Conservation (phyloP, 1,284 basidiomycete genomes). For the Laetiporus sulphureus region DNA sequence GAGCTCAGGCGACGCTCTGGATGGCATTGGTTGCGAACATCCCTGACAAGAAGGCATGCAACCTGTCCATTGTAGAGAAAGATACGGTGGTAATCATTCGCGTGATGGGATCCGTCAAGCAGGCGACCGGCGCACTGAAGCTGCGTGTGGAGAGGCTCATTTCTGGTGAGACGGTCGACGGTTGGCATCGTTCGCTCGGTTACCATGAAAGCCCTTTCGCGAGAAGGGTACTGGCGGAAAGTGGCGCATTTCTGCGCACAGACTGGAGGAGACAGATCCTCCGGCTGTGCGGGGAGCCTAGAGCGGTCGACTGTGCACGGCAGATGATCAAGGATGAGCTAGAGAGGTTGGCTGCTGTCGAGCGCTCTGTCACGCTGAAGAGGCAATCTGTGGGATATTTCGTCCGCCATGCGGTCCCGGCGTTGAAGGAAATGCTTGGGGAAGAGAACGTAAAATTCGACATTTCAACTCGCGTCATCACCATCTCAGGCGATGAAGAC, state of each 20-base stretch:
- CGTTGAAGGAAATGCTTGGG: slow-evolving; percentile 41
- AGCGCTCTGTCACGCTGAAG: slow-evolving; percentile 32
- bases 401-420: slow-evolving; percentile 37
- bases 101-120: slow-evolving; percentile 22
- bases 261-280: slow-evolving; percentile 28
- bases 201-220: slow-evolving; percentile 24
- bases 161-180: slow-evolving; percentile 39
- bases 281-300: slow-evolving; percentile 10
- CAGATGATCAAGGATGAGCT: slow-evolving; percentile 36
- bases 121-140: slow-evolving; percentile 46
- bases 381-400: slow-evolving; percentile 38
- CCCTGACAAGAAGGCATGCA: slow-evolving; percentile 25
- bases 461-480: slow-evolving; percentile 30
- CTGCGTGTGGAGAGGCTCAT: slow-evolving; percentile 50
- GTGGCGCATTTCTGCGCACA: slow-evolving; percentile 34
- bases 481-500: slow-evolving; percentile 43
- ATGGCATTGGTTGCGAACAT: slow-evolving; percentile 28
- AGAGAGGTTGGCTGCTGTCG: slow-evolving; percentile 33
- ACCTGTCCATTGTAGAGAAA: slow-evolving; percentile 16
- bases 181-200: slow-evolving; percentile 41
- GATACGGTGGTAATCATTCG: slow-evolving; percentile 20
- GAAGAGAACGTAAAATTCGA: slow-evolving; percentile 42
- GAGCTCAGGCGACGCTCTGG: slow-evolving; percentile 44
- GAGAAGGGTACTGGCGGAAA: slow-evolving; percentile 25
- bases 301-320: slow-evolving; percentile 19